phyloP scores from a whole-genome alignment of 768 basidiomycete genomes.

The Lentinula sp. region DNA sequence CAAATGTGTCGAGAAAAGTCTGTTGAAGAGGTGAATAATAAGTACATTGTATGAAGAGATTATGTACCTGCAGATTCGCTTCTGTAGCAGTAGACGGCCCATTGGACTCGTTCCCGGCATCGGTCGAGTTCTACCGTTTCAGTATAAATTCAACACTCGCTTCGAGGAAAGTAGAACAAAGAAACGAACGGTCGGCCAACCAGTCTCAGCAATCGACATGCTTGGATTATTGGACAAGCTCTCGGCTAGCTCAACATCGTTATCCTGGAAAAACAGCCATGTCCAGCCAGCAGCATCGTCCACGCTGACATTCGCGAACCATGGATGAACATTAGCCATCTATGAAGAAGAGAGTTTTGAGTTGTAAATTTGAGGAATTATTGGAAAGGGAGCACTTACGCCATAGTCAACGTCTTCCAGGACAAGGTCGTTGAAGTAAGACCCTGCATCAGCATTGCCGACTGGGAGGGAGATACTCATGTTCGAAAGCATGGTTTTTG shows the following conservation, averaged over 20 bases:
- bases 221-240: conserved; percentile 62
- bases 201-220: conserved; percentile 91
- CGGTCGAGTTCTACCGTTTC: conserved; percentile 46
- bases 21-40: conserved; percentile 21
- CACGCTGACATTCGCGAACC: conserved; percentile 80
- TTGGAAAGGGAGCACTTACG: conserved; percentile 27
- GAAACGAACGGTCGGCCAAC: conserved; percentile 4
- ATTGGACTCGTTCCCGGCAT: conserved; percentile 50
- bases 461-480: conserved; percentile 59
- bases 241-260: conserved; percentile 50
- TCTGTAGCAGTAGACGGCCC: conserved; percentile 62
- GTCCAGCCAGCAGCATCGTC: conserved; percentile 78
- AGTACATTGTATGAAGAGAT: background rate
- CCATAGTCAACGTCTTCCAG: conserved; percentile 64
- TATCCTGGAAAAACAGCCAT: conserved; percentile 62
- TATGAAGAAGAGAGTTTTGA: conserved; percentile 17
- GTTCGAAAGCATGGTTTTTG: conserved; percentile 47
- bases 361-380: background rate
- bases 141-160: background rate
- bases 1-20: conserved; percentile 79
- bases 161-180: background rate
- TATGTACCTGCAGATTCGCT: conserved; percentile 49
- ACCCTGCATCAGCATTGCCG: conserved; percentile 82
- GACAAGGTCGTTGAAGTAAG: conserved; percentile 72
- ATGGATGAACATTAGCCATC: conserved; percentile 91